Conservation (phyloP, 441 rosid genomes). For the Adansonia rubrostipa region DNA sequence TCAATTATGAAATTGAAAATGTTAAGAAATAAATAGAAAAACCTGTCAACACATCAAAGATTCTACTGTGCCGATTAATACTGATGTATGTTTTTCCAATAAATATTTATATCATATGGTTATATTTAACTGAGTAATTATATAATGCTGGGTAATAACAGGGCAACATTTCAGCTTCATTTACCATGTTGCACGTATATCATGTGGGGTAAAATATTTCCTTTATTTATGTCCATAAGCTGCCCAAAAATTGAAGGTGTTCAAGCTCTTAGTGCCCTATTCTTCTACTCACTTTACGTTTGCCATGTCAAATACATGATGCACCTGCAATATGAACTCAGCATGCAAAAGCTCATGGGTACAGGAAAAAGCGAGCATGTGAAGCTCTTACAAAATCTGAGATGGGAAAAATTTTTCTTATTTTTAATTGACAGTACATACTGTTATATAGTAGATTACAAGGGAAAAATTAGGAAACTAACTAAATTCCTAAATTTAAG, state of each 20-base stretch:
- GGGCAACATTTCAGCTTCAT: too few species aligned
- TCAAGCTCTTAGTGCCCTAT: too few species aligned
- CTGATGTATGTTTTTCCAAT: neutral
- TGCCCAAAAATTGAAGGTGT: too few species aligned
- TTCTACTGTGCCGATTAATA: neutral
- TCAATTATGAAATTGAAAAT: neutral
- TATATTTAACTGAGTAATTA: neutral
- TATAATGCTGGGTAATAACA: neutral
- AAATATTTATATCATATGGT: neutral
- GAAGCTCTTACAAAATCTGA: too few species aligned
- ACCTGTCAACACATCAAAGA: neutral
- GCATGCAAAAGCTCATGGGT: constrained; percentile 33
- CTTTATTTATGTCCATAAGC: too few species aligned
- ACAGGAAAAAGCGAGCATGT: neutral
- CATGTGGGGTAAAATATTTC: too few species aligned
- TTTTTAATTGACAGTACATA: too few species aligned
- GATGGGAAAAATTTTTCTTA: too few species aligned
- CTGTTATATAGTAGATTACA: too few species aligned
- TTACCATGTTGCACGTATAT: too few species aligned
- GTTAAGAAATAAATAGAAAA: neutral
- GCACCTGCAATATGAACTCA: neutral
- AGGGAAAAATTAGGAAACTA: too few species aligned
- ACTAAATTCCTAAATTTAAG: too few species aligned
- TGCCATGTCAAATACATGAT: neutral
- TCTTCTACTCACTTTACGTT: neutral